Conservation (phyloP, 306 rosid species). For the Lagenaria siceraria region DNA sequence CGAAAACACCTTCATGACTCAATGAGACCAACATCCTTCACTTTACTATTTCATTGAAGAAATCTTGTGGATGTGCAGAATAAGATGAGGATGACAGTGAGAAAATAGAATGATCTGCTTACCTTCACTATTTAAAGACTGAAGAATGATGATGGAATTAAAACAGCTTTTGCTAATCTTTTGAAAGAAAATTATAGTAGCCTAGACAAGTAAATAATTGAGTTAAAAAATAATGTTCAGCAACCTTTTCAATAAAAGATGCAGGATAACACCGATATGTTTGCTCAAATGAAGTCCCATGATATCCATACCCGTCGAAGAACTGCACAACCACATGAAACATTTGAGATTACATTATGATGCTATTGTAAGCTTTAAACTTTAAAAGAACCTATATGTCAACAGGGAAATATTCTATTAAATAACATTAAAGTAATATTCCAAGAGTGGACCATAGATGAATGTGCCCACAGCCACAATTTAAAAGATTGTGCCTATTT, state of each 20-base stretch:
- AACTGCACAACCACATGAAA: constrained; percentile 30
- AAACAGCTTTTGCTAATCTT: neutral
- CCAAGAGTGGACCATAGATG: neutral
- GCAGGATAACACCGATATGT: constrained; percentile 93
- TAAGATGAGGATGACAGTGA: neutral
- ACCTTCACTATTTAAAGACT: neutral
- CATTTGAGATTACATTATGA: constrained; percentile 27
- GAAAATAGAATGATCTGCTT: neutral
- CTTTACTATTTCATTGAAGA: neutral
- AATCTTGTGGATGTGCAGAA: neutral
- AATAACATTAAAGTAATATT: neutral
- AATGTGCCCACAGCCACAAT: neutral
- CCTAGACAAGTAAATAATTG: neutral
- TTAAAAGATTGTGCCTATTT: neutral
- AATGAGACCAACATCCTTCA: neutral
- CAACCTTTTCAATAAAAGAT: constrained; percentile 93
- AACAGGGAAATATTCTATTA: neutral
- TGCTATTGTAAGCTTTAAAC: neutral
- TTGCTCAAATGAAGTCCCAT: constrained; percentile 92
- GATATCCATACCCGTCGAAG: constrained; percentile 90
- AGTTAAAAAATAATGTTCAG: constrained; percentile 1
- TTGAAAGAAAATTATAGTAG: neutral
- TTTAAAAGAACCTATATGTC: neutral
- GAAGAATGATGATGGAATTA: neutral
- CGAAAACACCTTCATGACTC: neutral